Evolutionary conservation across 164 flowering plant species (phyloP).

Genomic region (Amborella trichopoda): DNA sequence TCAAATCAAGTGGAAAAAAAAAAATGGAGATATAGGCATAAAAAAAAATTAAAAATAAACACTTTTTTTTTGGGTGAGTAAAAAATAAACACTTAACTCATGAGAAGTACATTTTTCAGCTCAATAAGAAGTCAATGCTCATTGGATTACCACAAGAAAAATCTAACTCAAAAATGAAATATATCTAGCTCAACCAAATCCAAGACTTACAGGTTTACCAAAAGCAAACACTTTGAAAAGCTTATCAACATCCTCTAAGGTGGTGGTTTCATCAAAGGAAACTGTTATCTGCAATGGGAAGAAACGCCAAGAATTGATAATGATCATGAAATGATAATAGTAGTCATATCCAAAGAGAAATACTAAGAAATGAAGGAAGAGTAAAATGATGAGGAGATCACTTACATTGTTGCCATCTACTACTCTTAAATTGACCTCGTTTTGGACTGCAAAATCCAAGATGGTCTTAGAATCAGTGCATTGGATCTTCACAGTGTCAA

Average conservation of each 20-base stretch:
- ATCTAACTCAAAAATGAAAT: too few relatives aligned
- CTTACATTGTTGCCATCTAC: slow-evolving; percentile 75
- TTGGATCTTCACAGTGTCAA: slow-evolving; percentile 92
- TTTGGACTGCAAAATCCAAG: slow-evolving; percentile 70
- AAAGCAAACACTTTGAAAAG: slow-evolving; percentile 69
- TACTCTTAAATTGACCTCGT: slow-evolving; percentile 63
- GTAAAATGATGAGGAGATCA: too few relatives aligned
- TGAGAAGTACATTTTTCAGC: too few relatives aligned
- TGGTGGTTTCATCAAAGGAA: slow-evolving; percentile 88
- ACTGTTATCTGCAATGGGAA: slow-evolving; percentile 64
- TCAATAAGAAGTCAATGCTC: too few relatives aligned
- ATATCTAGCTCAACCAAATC: too few relatives aligned
- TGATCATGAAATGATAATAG: not conserved
- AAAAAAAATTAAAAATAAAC: too few relatives aligned
- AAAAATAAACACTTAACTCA: too few relatives aligned
- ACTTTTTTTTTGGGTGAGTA: too few relatives aligned
- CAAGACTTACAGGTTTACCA: slow-evolving; percentile 71
- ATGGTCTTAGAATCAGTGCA: slow-evolving; percentile 62
- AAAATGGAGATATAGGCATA: too few relatives aligned
- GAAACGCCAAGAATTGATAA: not conserved
- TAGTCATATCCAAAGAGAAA: not conserved
- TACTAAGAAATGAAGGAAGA: too few relatives aligned
- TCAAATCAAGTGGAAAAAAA: too few relatives aligned
- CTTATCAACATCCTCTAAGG: slow-evolving; percentile 84
- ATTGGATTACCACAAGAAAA: too few relatives aligned